phyloP scores from a whole-genome alignment of 345 rosid species.

The Salix caprea region DNA sequence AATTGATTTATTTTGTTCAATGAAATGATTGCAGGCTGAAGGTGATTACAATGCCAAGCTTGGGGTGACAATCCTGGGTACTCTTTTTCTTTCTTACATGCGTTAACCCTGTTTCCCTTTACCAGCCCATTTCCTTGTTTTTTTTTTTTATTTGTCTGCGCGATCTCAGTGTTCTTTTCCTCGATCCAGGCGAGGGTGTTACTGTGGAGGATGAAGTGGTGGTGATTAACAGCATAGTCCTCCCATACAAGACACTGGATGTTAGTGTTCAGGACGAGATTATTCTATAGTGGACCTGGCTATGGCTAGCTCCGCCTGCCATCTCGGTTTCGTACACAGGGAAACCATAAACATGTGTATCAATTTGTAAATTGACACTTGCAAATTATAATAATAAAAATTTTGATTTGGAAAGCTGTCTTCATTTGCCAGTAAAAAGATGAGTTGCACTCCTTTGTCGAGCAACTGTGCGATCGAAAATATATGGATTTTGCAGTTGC shows the following conservation, averaged over 20 bases:
- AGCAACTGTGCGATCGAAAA: no score
- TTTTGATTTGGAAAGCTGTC: neutral
- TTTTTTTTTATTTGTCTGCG: neutral
- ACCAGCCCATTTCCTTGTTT: neutral
- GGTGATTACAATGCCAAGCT: slow-evolving; percentile 28
- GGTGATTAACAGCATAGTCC: slow-evolving; percentile 27
- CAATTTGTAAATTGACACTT: slow-evolving; percentile 14
- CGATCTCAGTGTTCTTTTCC: neutral
- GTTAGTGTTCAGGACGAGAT: slow-evolving; percentile 33
- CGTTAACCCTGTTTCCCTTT: neutral
- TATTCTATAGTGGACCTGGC: slow-evolving; percentile 14
- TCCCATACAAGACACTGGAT: slow-evolving; percentile 31
- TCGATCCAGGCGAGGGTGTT: slow-evolving; percentile 24
- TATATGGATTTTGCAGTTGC: no score
- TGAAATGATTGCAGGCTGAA: slow-evolving; percentile 16
- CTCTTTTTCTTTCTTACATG: neutral
- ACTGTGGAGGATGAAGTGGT: slow-evolving; percentile 29
- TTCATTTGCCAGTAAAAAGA: no score
- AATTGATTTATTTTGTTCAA: neutral
- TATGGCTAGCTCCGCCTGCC: neutral
- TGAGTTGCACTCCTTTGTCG: no score
- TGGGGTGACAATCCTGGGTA: slow-evolving; percentile 29
- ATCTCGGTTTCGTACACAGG: neutral
- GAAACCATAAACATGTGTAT: neutral
- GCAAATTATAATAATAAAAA: neutral